phyloP scores from a whole-genome alignment of 805 yeast genomes.

The Ogataea trehaloabstinens region DNA sequence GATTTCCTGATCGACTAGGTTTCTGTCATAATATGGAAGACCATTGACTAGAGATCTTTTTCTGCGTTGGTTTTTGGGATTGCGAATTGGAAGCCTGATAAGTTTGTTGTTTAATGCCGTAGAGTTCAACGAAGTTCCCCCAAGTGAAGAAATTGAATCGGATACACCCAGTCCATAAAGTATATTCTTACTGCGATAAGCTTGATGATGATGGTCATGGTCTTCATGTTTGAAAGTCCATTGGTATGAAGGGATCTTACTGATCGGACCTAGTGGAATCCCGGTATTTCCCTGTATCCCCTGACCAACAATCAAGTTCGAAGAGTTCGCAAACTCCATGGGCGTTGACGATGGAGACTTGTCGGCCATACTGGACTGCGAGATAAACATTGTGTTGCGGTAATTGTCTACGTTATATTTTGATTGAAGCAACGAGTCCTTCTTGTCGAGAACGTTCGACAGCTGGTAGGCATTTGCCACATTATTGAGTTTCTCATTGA shows the following conservation, averaged over 20 bases:
- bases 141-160: conserved; percentile 26
- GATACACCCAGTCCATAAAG: conserved; percentile 22
- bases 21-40: conserved; percentile 40
- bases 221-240: conserved; percentile 32
- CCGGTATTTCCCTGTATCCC: conserved; percentile 34
- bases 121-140: conserved; percentile 24
- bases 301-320: conserved; percentile 31
- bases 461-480: conserved; percentile 23
- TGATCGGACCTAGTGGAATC: conserved; percentile 29
- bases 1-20: conserved; percentile 24
- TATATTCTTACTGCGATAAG: conserved; percentile 24
- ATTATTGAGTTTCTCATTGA: conserved; percentile 18
- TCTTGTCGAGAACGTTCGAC: conserved; percentile 16
- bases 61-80: conserved; percentile 13
- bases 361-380: conserved; percentile 18
- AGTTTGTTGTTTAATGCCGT: conserved; percentile 27
- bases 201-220: conserved; percentile 18
- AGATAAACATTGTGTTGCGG: conserved; percentile 24
- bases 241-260: conserved; percentile 34
- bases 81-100: conserved; percentile 27
- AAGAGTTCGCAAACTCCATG: conserved; percentile 16
- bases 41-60: conserved; percentile 36
- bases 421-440: conserved; percentile 17
- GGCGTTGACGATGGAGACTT: conserved; percentile 17
- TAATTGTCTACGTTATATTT: conserved; percentile 19